phyloP scores from a whole-genome alignment of 352 stramenopile genomes.

The Phytophthora syringae region DNA sequence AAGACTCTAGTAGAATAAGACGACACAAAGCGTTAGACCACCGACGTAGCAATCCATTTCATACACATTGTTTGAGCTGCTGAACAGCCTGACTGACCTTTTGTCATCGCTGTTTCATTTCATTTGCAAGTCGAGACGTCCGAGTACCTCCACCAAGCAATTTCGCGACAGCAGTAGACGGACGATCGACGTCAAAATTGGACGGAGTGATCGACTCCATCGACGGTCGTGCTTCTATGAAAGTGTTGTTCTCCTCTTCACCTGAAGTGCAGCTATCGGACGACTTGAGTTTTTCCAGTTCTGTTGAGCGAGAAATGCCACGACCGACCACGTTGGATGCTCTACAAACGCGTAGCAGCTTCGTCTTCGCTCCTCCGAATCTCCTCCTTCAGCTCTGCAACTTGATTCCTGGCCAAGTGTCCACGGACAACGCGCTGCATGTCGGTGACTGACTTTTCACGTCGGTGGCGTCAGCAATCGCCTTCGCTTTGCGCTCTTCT shows the following conservation, averaged over 20 bases:
- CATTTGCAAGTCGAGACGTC: conserved; percentile 33
- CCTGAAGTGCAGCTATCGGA: conserved; percentile 43
- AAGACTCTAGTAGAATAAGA: no score
- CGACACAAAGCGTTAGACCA: no score
- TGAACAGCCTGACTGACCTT: conserved; percentile 37
- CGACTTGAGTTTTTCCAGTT: conserved; percentile 51
- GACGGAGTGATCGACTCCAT: conserved; percentile 32
- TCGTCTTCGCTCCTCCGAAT: conserved; percentile 22
- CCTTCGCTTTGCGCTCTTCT: conserved; percentile 44
- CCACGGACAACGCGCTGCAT: conserved; percentile 50
- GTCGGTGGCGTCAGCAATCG: conserved; percentile 35
- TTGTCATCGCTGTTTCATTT: conserved; percentile 43
- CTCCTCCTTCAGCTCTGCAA: conserved; percentile 34
- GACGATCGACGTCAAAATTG: conserved; percentile 50
- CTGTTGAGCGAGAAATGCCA: conserved; percentile 49
- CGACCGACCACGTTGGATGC: conserved; percentile 51
- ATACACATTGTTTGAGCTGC: conserved; percentile 41
- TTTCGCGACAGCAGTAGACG: conserved; percentile 53
- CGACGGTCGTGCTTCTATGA: conserved; percentile 41
- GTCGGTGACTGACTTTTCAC: conserved; percentile 32
- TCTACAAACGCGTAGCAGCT: conserved; percentile 43
- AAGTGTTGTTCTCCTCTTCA: conserved; percentile 34
- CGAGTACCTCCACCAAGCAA: conserved; percentile 37
- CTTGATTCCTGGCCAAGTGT: conserved; percentile 25
- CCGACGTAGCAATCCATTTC: no score